Conservation (phyloP, 345 rosid species). For the Alliaria petiolata region DNA sequence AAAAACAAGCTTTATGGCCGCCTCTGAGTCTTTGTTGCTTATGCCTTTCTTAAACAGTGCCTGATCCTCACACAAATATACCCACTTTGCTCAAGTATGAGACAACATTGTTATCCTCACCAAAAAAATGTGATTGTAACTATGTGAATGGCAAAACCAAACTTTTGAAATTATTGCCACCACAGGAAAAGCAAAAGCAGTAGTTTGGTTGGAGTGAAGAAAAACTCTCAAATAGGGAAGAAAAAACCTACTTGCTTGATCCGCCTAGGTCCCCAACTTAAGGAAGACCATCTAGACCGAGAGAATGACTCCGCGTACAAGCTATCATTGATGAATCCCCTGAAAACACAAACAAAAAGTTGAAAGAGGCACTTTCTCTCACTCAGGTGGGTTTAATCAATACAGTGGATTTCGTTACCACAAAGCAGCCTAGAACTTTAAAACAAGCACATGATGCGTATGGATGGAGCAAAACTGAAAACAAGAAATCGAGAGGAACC, state of each 20-base stretch:
- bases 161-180: neutral
- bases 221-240: neutral
- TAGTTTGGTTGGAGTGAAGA: neutral
- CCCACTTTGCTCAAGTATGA: neutral
- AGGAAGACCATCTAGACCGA: conserved; percentile 79
- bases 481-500: neutral
- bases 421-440: neutral
- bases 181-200: neutral
- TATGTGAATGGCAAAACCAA: neutral
- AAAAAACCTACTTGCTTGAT: conserved; percentile 67
- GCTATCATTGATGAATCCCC: conserved; percentile 78
- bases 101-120: neutral
- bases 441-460: neutral
- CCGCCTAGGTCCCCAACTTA: conserved; percentile 85
- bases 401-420: neutral
- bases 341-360: conserved; percentile 18
- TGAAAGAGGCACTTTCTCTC: neutral
- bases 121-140: neutral
- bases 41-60: conserved; percentile 67
- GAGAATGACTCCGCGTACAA: conserved; percentile 71
- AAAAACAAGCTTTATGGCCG: conserved; percentile 70
- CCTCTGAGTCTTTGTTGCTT: conserved; percentile 47
- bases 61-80: conserved; percentile 33
- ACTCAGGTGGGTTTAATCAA: neutral
- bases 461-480: neutral